Conservation (phyloP, 805 yeast genomes). For the Saccharomycopsis sp. region DNA sequence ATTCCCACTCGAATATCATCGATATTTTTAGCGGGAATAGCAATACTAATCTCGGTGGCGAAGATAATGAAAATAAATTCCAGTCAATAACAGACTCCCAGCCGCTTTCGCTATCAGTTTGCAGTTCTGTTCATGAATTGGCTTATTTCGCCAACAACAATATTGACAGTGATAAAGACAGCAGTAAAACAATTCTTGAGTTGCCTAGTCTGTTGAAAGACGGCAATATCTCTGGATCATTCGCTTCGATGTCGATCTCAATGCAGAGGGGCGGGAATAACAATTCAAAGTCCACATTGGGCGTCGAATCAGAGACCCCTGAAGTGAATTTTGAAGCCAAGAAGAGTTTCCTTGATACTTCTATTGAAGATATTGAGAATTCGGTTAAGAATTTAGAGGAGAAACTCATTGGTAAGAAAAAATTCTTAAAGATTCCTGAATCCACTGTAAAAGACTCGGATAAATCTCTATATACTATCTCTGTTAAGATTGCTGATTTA, state of each 20-base stretch:
- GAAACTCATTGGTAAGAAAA: not conserved
- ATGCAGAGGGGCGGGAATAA: not conserved
- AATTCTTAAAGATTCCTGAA: not conserved
- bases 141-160: not conserved
- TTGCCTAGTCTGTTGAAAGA: not conserved
- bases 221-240: conserved; percentile 11
- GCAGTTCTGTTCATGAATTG: conserved; percentile 25
- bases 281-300: no score
- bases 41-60: not conserved
- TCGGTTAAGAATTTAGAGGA: not conserved
- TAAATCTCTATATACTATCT: conserved; percentile 2
- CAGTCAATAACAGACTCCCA: conserved; percentile 78
- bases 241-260: conserved; percentile 12
- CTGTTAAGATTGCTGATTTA: conserved; percentile 53
- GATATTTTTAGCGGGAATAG: not conserved
- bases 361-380: not conserved
- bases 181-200: not conserved
- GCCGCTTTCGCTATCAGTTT: conserved; percentile 83
- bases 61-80: not conserved
- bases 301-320: no score
- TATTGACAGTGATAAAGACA: not conserved
- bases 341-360: not conserved
- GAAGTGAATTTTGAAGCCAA: conserved; percentile 15
- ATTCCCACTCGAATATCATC: not conserved
- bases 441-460: conserved; percentile 5